These are phyloP conservation scores for Linanthus parryae DNA, from an alignment of 148 eudicot genomes.

Conservation along the genomic window DNA sequence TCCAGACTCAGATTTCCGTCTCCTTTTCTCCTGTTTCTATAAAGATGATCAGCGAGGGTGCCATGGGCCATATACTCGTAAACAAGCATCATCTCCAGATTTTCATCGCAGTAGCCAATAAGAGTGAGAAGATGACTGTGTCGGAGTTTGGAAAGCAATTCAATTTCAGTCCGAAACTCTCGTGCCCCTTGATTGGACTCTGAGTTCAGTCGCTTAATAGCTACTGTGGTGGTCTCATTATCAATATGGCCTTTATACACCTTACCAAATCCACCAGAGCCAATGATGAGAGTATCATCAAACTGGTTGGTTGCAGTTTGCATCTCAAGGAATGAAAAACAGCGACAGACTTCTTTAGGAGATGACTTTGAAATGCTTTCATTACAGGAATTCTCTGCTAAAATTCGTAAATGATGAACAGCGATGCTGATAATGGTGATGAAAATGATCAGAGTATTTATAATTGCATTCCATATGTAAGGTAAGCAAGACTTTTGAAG, in stretches of 20 bases:
- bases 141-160: constrained; percentile 23
- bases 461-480: not conserved
- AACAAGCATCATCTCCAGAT: constrained; percentile 30
- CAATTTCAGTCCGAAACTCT: constrained; percentile 32
- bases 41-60: constrained; percentile 26
- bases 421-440: not conserved
- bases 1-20: constrained; percentile 1
- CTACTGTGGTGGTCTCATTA: constrained; percentile 14
- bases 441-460: not conserved
- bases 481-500: not conserved
- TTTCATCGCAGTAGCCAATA: constrained; percentile 30
- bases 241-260: constrained; percentile 29
- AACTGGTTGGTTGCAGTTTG: constrained; percentile 19
- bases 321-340: constrained; percentile 24
- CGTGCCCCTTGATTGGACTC: constrained; percentile 27
- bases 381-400: not conserved
- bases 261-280: constrained; percentile 33
- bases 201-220: constrained; percentile 26
- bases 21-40: constrained; percentile 4
- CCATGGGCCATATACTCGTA: constrained; percentile 34
- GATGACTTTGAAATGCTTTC: not conserved
- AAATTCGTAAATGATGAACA: not conserved
- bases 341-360: constrained; percentile 2
- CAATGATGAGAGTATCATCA: constrained; percentile 14
- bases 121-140: constrained; percentile 29